A percentile compares a stretch with the other conserved stretches of the same genome.
phyloP scores from a whole-genome alignment of 140 eudicot species.

The Ambrosia hybrid region DNA sequence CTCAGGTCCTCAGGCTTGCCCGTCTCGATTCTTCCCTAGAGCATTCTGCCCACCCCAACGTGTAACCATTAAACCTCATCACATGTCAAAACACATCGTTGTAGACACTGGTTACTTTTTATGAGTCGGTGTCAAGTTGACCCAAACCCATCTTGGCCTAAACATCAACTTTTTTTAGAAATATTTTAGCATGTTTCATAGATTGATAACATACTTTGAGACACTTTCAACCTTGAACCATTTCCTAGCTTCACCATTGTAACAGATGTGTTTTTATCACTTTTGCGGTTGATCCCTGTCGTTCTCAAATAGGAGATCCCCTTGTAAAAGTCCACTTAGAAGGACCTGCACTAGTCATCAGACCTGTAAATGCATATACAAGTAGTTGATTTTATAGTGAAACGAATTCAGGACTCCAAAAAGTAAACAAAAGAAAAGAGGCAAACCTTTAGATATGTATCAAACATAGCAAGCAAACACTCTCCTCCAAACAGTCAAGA shows the following conservation, averaged over 20 bases:
- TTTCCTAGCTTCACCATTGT: neutral
- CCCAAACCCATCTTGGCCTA: neutral
- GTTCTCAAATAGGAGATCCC: slow-evolving; percentile 7
- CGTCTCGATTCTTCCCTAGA: too few relatives aligned
- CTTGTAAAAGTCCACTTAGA: neutral
- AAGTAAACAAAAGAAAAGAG: neutral
- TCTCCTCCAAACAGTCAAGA: neutral
- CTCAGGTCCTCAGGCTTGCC: too few relatives aligned
- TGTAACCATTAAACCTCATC: too few relatives aligned
- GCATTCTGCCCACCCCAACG: too few relatives aligned
- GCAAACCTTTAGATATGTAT: neutral
- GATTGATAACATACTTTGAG: neutral
- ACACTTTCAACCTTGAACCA: neutral
- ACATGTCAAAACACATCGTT: too few relatives aligned
- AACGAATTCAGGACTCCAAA: neutral
- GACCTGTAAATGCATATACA: neutral
- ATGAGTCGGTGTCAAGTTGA: neutral
- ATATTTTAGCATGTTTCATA: neutral
- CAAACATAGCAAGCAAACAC: slow-evolving; percentile 1
- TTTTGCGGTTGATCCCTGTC: neutral
- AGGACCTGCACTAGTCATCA: neutral
- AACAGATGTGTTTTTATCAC: neutral
- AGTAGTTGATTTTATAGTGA: neutral
- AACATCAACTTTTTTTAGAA: neutral
- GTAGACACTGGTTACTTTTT: neutral